Evolutionary conservation across 768 basidiomycete species (phyloP).

Genomic region (Tephrocybe sp.): DNA sequence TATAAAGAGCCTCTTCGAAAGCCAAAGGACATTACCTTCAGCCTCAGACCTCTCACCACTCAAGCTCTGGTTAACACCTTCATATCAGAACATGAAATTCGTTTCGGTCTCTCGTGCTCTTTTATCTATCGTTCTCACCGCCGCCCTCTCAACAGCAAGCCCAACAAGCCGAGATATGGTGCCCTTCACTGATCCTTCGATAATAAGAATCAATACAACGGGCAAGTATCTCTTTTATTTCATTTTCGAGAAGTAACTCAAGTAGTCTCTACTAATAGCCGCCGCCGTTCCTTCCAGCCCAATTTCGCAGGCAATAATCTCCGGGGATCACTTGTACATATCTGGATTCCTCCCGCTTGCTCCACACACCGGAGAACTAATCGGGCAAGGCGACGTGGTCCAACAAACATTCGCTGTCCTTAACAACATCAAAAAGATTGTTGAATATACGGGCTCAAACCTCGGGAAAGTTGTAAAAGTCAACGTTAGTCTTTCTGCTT

Average conservation of each 20-base stretch:
- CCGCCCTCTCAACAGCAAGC: background rate
- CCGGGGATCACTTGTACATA: slow-evolving; percentile 12
- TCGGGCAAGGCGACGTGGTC: slow-evolving; percentile 6
- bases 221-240: background rate
- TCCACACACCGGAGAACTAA: slow-evolving; percentile 5
- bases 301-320: slow-evolving; percentile 11
- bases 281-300: slow-evolving; percentile 9
- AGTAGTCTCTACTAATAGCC: background rate
- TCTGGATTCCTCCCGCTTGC: slow-evolving; percentile 11
- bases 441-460: slow-evolving; percentile 4
- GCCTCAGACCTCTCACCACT: background rate
- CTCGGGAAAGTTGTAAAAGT: slow-evolving; percentile 14
- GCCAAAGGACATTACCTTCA: too few relatives aligned
- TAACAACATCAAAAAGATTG: slow-evolving; percentile 2
- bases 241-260: background rate
- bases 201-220: background rate
- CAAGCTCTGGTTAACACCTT: background rate
- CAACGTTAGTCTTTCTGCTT: slow-evolving; percentile 1
- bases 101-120: background rate
- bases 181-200: background rate
- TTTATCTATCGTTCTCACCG: background rate
- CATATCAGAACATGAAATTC: background rate
- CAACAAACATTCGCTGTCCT: slow-evolving; percentile 8
- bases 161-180: background rate
- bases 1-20: too few relatives aligned